Evolutionary conservation across 2,329 filamentous ascomycete species (phyloP).

Genomic region (Zymoseptoria pseudotritici): DNA sequence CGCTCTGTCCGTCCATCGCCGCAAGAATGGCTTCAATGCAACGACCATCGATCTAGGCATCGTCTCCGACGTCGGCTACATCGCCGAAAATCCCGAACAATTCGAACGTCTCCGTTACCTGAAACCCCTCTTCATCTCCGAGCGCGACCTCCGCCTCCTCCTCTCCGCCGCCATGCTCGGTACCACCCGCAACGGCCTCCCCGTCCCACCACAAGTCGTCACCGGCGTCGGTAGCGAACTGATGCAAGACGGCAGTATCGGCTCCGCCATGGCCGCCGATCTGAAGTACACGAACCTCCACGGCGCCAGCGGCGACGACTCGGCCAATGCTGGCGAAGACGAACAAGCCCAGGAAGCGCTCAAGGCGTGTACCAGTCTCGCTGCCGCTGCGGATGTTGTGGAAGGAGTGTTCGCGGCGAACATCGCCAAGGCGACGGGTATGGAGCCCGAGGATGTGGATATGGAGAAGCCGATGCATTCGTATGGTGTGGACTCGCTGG

Average conservation of each 20-base stretch:
- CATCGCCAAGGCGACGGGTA: slow-evolving; percentile 1
- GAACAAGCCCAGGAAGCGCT: neutral
- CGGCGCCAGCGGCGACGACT: neutral
- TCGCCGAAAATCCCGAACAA: slow-evolving; percentile 5
- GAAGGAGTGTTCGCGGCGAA: neutral
- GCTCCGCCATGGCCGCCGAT: neutral
- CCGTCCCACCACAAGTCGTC: slow-evolving; percentile 1
- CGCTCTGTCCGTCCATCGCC: slow-evolving; percentile 22
- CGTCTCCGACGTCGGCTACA: slow-evolving; percentile 23
- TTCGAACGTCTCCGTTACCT: slow-evolving; percentile 1
- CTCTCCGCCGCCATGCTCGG: slow-evolving; percentile 2
- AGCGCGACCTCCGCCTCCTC: slow-evolving; percentile 2
- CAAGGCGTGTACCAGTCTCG: neutral
- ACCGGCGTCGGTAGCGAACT: slow-evolving; percentile 1
- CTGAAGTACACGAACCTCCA: slow-evolving; percentile 1
- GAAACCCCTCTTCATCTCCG: slow-evolving; percentile 1
- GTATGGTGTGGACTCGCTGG: slow-evolving; percentile 5
- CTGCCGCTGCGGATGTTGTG: neutral
- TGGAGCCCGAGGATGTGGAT: slow-evolving; percentile 3
- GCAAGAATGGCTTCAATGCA: slow-evolving; percentile 17
- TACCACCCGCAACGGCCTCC: neutral
- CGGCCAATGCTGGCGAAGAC: slow-evolving; percentile 1
- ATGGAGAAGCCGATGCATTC: slow-evolving; percentile 1
- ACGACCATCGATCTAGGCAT: slow-evolving; percentile 26
- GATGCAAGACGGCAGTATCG: slow-evolving; percentile 5